Percentiles rank a stretch among this genome's conserved stretches.
phyloP scores from a whole-genome alignment of 768 basidiomycete genomes.

The Pleurotus tuber-regium region DNA sequence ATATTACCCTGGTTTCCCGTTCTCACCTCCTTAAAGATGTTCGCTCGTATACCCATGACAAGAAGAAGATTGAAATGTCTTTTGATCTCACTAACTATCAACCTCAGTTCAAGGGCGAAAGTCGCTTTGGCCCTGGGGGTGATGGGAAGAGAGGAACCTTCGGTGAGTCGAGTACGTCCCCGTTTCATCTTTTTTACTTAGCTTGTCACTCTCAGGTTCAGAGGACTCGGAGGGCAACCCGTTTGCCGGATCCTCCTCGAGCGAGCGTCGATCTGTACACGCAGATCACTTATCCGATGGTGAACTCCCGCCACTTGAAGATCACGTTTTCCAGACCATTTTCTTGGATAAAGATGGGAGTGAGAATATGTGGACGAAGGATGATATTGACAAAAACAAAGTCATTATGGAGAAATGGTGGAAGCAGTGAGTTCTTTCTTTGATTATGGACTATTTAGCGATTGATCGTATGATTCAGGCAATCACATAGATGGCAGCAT shows the following conservation, averaged over 20 bases:
- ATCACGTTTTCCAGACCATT: slow-evolving; percentile 50
- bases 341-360: slow-evolving; percentile 43
- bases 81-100: slow-evolving; percentile 49
- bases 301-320: slow-evolving; percentile 25
- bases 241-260: not conserved
- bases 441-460: not conserved
- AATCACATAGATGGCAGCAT: slow-evolving; percentile 47
- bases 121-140: slow-evolving; percentile 15
- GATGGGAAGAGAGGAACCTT: slow-evolving; percentile 14
- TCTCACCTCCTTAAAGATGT: slow-evolving; percentile 22
- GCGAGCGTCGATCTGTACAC: not conserved
- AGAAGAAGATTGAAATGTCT: slow-evolving; percentile 49
- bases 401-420: slow-evolving; percentile 46
- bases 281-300: not conserved
- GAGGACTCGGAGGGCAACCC: not conserved
- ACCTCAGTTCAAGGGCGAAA: slow-evolving; percentile 29
- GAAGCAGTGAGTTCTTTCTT: slow-evolving; percentile 38
- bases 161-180: not conserved
- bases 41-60: slow-evolving; percentile 39
- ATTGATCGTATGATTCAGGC: not conserved
- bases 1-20: not conserved
- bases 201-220: too few species aligned
- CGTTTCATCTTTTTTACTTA: too few species aligned
- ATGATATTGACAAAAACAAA: slow-evolving; percentile 35
- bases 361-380: slow-evolving; percentile 38